Evolutionary conservation across 208 protist genomes (phyloP), one percentile per base, ranked within the genome.

Genomic region (Leishmania turanica): DNA sequence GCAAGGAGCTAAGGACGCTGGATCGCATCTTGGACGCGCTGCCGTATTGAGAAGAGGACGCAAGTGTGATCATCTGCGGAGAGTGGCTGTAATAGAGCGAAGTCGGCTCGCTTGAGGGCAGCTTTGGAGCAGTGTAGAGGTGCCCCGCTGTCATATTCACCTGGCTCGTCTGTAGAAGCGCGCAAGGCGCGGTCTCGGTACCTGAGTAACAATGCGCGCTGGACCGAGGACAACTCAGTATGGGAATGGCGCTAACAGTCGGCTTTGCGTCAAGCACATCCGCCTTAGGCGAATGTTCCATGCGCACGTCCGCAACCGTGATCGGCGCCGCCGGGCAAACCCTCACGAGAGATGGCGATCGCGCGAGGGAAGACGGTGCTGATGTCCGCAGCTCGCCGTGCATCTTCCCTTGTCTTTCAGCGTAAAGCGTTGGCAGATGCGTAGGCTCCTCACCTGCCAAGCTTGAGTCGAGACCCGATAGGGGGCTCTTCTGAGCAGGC

Each of bases 291-390:
- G 81, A 37, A 31, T 80, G 68, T 21, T 58, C 49, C 71, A 85
- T 78, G 71, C 77, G 72, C 37, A 85, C 72, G 15, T 78, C 77
- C 3, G 62, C 34, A 19, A 81, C 70, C 11, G 69, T 81, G 37
- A 78, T 81, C 21, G 81, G 81, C 27, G 71, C 81, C 9, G 68
- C 58, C 13, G 71, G 79, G 31, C 68, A 66, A 1, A 66, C 76
- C 31, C 74, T 81, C 42, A 54, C 19, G 27, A 68, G 7, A 8
- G 72, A 34, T 5, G 53, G 64, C 27, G 4, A 51, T 3, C 37
- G 19, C 42, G 40, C 40, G 45, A 13, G 53, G 21, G 60, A 19
- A 3, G 49, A 42, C n/a, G 13, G 51, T n/a, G 47, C 34, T 27
- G 51, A 54, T 54, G 7, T 31, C 72, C 19, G 51, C 47, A 5